phyloP scores from a whole-genome alignment of 306 rosid species.

The Trichosanthes cucumerina region DNA sequence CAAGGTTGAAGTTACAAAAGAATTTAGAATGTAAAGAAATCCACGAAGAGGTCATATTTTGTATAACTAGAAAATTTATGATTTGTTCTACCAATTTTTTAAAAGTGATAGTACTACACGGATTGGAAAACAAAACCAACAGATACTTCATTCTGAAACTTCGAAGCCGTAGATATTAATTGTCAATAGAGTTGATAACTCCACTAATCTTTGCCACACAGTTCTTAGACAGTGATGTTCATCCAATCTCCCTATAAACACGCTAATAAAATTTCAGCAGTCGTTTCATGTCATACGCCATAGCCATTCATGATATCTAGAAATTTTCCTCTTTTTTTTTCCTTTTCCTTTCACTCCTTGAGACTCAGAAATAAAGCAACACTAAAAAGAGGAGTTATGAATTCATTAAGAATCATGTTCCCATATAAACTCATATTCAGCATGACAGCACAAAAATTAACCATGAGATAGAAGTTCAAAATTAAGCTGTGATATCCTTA shows the following conservation, averaged over 20 bases:
- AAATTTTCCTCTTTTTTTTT: not conserved
- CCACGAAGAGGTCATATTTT: not conserved
- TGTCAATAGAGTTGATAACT: not conserved
- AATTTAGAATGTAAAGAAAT: not conserved
- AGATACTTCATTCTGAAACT: not conserved
- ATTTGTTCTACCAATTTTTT: not conserved
- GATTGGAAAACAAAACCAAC: not conserved
- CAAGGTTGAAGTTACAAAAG: not conserved
- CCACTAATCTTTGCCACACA: not conserved
- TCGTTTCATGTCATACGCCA: not conserved
- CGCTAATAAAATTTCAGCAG: not conserved
- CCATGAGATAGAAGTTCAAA: not conserved
- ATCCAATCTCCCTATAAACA: not conserved
- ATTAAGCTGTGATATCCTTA: not conserved
- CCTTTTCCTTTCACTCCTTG: not conserved
- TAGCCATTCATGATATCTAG: not conserved
- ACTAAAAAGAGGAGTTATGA: not conserved
- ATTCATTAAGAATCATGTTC: not conserved
- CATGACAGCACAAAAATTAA: not conserved
- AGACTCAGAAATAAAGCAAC: not conserved
- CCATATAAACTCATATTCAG: not conserved
- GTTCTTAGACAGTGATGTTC: not conserved
- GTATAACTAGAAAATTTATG: not conserved
- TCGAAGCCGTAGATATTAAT: not conserved
- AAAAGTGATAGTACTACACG: not conserved